A percentile compares a stretch with the other conserved stretches of the same genome.
These are phyloP conservation scores for slime mould (Dictyostelium discoideum) DNA, from an alignment of 78 protist species.

Conservation along the genomic window DNA sequence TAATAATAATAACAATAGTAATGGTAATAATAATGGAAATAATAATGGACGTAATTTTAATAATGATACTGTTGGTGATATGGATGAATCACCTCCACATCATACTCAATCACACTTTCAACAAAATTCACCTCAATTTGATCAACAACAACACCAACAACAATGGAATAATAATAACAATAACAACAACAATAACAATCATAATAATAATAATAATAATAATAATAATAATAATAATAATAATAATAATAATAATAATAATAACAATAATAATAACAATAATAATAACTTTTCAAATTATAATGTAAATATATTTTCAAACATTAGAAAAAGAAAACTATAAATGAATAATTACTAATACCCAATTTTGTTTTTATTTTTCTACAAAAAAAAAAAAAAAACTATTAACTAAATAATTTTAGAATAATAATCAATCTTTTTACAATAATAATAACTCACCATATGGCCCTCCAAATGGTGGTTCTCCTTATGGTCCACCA, in stretches of 20 bases:
- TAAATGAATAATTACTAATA: too few species aligned
- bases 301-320: background rate
- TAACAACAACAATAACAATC: background rate
- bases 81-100: background rate
- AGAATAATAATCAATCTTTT: background rate
- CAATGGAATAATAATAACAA: slow-evolving; percentile 10
- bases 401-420: background rate
- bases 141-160: slow-evolving; percentile 28
- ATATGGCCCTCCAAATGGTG: slow-evolving; percentile 24
- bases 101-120: slow-evolving; percentile 21
- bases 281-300: background rate
- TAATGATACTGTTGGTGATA: background rate
- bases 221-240: background rate
- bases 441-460: slow-evolving; percentile 13
- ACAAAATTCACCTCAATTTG: slow-evolving; percentile 18
- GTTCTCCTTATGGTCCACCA: background rate
- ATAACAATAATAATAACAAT: background rate
- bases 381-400: background rate
- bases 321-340: background rate
- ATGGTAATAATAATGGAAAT: too few species aligned
- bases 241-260: background rate
- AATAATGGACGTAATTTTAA: background rate
- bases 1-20: background rate
- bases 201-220: background rate
- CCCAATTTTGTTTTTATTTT: background rate